Evolutionary conservation across 441 rosid species (phyloP).

Genomic region (Populus hybrid): DNA sequence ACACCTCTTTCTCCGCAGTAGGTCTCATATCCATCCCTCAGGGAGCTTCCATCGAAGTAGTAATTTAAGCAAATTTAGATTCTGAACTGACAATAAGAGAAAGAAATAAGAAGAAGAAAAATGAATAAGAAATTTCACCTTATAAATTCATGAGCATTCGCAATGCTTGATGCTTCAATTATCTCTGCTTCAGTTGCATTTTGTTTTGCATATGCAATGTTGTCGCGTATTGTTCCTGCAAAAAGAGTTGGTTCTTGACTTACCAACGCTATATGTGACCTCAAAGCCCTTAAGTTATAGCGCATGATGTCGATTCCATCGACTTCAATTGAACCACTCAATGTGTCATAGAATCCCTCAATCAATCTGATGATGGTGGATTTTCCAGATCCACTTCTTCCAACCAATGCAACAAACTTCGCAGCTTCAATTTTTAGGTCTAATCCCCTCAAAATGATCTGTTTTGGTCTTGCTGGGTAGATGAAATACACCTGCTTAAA

Average conservation of each 20-base stretch:
- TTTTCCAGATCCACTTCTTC: slow-evolving; percentile 32
- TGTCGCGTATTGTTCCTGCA: slow-evolving; percentile 18
- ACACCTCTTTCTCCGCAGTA: slow-evolving; percentile 19
- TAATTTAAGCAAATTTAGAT: background rate
- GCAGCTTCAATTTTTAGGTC: slow-evolving; percentile 21
- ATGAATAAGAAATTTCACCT: background rate
- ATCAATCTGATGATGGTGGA: slow-evolving; percentile 25
- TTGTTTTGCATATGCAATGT: slow-evolving; percentile 15
- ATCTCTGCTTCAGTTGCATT: background rate
- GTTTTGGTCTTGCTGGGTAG: slow-evolving; percentile 23
- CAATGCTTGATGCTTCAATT: slow-evolving; percentile 3
- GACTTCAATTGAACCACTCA: slow-evolving; percentile 10
- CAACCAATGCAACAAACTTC: slow-evolving; percentile 20
- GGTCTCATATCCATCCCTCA: slow-evolving; percentile 24
- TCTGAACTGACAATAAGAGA: background rate
- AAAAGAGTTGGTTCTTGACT: slow-evolving; percentile 19
- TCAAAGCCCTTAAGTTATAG: slow-evolving; percentile 16
- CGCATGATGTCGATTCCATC: slow-evolving; percentile 18
- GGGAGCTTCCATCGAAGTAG: background rate
- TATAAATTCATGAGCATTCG: slow-evolving; percentile 7
- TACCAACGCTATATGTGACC: slow-evolving; percentile 17
- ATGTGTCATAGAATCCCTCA: slow-evolving; percentile 29
- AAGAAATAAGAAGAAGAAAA: background rate
- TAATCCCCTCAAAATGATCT: slow-evolving; percentile 16
- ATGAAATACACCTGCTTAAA: slow-evolving; percentile 15